Percentiles rank a stretch among this genome's conserved stretches.
Evolutionary conservation across 176 grass and related monocot genomes (phyloP).

Genomic region (Typha latifolia): DNA sequence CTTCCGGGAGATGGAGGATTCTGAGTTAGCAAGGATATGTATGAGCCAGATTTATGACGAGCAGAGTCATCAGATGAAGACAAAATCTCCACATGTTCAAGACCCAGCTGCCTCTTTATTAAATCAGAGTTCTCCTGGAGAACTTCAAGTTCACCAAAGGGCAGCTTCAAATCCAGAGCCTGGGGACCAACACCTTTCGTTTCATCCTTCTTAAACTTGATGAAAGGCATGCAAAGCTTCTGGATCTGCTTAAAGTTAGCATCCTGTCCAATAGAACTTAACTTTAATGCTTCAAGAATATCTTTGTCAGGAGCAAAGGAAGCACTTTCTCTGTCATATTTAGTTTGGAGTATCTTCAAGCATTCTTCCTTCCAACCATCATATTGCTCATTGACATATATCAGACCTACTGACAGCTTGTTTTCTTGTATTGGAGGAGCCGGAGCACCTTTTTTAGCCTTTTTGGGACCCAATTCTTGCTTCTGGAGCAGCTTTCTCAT

Average conservation of each 20-base stretch:
- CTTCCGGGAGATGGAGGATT: constrained; percentile 54
- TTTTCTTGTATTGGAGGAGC: constrained; percentile 28
- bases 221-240: constrained; percentile 76
- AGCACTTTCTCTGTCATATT: constrained; percentile 29
- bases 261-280: constrained; percentile 32
- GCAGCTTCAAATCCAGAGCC: constrained; percentile 57
- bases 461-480: constrained; percentile 59
- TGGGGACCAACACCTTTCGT: constrained; percentile 29
- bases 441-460: constrained; percentile 54
- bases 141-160: constrained; percentile 56
- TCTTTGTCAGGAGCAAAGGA: constrained; percentile 55
- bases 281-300: constrained; percentile 41
- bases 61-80: constrained; percentile 23
- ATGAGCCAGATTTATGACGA: constrained; percentile 30
- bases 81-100: constrained; percentile 40
- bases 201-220: constrained; percentile 70
- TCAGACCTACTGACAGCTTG: constrained; percentile 41
- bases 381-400: constrained; percentile 62
- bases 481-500: constrained; percentile 75
- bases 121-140: constrained; percentile 51
- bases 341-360: constrained; percentile 45
- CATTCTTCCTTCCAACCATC: constrained; percentile 79
- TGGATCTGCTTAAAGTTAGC: constrained; percentile 57
- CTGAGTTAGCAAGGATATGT: constrained; percentile 34
- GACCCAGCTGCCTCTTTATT: constrained; percentile 57